Percentiles rank a stretch among this genome's conserved stretches.
Evolutionary conservation across 352 stramenopile species (phyloP).

Genomic region (Globisporangium nagaii): DNA sequence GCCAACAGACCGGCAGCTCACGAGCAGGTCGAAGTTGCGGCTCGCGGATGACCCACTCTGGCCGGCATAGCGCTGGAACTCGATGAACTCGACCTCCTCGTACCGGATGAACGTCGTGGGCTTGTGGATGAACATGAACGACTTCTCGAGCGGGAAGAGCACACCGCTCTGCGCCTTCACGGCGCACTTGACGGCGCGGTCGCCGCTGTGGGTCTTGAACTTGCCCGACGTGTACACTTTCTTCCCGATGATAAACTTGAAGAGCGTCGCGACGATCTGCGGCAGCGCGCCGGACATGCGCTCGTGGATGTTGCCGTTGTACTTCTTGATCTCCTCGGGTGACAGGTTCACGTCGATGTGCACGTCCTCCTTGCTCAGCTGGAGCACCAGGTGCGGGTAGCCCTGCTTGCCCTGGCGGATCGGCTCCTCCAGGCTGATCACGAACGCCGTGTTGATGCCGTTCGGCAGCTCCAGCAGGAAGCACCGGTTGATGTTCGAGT

Average conservation of each 20-base stretch:
- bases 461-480: constrained; percentile 98
- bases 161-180: constrained; percentile 95
- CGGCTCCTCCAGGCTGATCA: constrained; percentile 98
- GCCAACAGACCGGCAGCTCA: constrained; percentile 89
- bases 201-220: constrained; percentile 84
- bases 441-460: constrained; percentile 96
- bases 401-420: constrained; percentile 98
- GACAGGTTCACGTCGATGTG: constrained; percentile 93
- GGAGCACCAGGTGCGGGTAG: constrained; percentile 98
- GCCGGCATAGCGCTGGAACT: constrained; percentile 97
- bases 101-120: constrained; percentile 98
- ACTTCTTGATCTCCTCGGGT: constrained; percentile 97
- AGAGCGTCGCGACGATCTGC: constrained; percentile 98
- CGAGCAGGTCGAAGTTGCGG: constrained; percentile 95
- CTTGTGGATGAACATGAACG: constrained; percentile 99
- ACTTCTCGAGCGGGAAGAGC: constrained; percentile 97
- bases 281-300: constrained; percentile 94
- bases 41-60: constrained; percentile 83
- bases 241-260: constrained; percentile 96
- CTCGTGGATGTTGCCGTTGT: constrained; percentile 95
- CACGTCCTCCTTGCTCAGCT: constrained; percentile 86
- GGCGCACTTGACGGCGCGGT: constrained; percentile 87
- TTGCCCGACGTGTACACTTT: constrained; percentile 96
- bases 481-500: constrained; percentile 98
- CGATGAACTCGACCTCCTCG: constrained; percentile 97